Base-by-base conservation (phyloP, 2,329 filamentous ascomycete species). In the Cercospora beticola region DNA sequence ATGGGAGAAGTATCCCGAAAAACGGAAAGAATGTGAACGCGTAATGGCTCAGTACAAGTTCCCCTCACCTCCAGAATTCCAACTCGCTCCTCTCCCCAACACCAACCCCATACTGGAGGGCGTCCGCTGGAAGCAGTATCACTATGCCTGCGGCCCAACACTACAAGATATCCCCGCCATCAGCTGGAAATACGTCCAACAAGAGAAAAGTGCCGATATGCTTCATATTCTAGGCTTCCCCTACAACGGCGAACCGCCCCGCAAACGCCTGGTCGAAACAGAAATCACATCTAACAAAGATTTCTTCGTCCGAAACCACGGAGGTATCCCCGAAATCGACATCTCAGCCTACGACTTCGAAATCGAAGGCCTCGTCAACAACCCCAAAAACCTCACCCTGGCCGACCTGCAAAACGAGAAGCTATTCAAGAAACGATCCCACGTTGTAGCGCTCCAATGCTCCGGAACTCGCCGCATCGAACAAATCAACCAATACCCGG, bases 291-390 rank as follows among this genome's bases (percentile, higher is more conserved):
- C 84, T 0, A 92, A 91, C 69, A 72, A 81, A 4, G 80, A 86
- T n/a, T 86, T 89, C 71, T 92, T 91, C 71, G 87, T 92, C 0
- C 83, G 90, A 7, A 92, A 92, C 68, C 90, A 92, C 70, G 89
- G 90, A 9, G 89, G 90, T 0, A 87, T 92, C 18, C 90, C 90
- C 0, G 81, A 86, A 7, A 91, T 92, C 64, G 84, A 90, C 8
- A 79, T 83, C 1, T 82, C 28, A n/a, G 81, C 84, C 2, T 89
- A 81, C 74, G 83, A 80, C 26, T 81, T 90, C 16, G 79, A 81
- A 1, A 77, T 92, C 5, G 86, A 88, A 66, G 89, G 89, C 0
- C 81, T 90, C 0, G 89, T 91, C 3, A 85, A 85, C 5, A 81
- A 85, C 2, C 88, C 89, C 0, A 83, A 84, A 64, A 81, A 76